Base-by-base conservation (phyloP, 257 asterid genomes). In the Lycium ferocissimum region DNA sequence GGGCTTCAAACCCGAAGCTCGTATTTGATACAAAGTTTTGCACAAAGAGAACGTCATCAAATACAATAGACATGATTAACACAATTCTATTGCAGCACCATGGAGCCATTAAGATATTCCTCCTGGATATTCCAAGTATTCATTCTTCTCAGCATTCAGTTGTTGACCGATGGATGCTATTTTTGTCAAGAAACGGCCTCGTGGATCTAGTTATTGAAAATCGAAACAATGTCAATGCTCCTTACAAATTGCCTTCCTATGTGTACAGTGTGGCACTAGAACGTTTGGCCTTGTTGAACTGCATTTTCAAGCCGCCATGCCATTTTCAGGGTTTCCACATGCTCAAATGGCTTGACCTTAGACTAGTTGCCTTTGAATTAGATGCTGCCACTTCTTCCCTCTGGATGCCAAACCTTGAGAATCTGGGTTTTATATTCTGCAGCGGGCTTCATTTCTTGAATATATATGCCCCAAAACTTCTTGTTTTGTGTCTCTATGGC, bases 391-490 rank as follows among this genome's bases (percentile, higher is more conserved):
- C 54, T 70, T 70, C 79, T 70, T 70, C 79, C 79, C 53, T 70
- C 33, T 8, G 6, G 53, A 70, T 70, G 79, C 53, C 79, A 3
- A 70, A 8, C 78, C 26, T 69, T 15, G 78, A 15, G 51, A 69
- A 4, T 7, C 1, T 69, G 11, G 14, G 4, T 2, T 13, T 17
- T 9, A 7, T 8, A 0, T 26, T 6, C 0, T 70, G 79, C 5
- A 70, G 5, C 38, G 79, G 79, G 15, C 6, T 70, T 70, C 3
- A 3, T 17, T 70, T 70, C 14, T 40, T 70, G 79, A 38, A 70
- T 37, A 70, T 70, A 70, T 15, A 70, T 70, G 79, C 79, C 54
- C 79, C 79, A 38, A 40, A 70, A 17, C 33, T 70, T 70, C 0
- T 0, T 7, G 0, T 0, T 38, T 38, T 38, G 17, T 15, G 0